Conservation (phyloP, 257 asterid species). For the Sherardia arvensis region DNA sequence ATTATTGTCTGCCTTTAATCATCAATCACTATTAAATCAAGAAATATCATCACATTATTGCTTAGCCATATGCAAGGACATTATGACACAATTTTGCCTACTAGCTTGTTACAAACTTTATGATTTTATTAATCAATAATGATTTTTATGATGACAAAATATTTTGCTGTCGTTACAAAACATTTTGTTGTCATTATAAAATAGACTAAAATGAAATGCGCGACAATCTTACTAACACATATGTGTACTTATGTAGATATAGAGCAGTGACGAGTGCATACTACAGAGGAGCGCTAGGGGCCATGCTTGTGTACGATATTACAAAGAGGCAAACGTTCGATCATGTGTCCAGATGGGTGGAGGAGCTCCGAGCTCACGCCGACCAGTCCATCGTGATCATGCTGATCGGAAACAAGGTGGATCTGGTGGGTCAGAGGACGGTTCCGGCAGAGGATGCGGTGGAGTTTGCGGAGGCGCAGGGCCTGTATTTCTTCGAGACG, state of each 20-base stretch:
- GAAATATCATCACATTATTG: too few species aligned
- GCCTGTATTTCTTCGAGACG: slow-evolving; percentile 46
- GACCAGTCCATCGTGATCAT: slow-evolving; percentile 44
- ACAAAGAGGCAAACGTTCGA: slow-evolving; percentile 53
- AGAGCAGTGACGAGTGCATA: slow-evolving; percentile 70
- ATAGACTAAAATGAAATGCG: too few species aligned
- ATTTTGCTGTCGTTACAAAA: too few species aligned
- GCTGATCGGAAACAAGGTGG: slow-evolving; percentile 60
- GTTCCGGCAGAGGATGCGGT: slow-evolving; percentile 52
- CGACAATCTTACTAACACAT: too few species aligned
- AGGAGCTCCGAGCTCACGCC: slow-evolving; percentile 57
- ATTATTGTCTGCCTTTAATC: background rate
- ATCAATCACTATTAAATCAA: background rate
- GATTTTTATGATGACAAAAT: too few species aligned
- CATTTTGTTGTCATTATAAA: too few species aligned
- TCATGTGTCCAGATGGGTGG: slow-evolving; percentile 59
- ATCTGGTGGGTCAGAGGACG: slow-evolving; percentile 39
- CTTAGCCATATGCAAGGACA: background rate
- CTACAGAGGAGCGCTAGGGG: slow-evolving; percentile 70
- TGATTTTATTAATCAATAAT: too few species aligned
- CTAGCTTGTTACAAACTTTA: background rate
- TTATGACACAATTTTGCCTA: background rate
- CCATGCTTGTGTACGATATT: slow-evolving; percentile 61
- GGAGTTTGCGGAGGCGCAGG: slow-evolving; percentile 48
- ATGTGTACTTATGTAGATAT: slow-evolving; percentile 28